Evolutionary conservation across 768 basidiomycete species (phyloP).

Genomic region (Podaxis sp.): DNA sequence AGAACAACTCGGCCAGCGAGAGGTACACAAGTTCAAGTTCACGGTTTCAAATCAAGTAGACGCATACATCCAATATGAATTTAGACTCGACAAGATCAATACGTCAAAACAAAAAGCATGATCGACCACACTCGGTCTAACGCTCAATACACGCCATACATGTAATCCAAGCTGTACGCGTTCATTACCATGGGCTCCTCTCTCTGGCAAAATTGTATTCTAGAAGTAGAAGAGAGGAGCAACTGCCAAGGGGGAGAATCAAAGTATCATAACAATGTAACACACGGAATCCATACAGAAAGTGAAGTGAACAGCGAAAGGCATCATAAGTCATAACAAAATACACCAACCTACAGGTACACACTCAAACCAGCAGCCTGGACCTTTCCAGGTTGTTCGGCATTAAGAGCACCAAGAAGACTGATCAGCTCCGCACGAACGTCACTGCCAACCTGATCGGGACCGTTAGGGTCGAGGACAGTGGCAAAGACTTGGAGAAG

Average conservation of each 20-base stretch:
- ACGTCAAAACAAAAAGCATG: slow-evolving; percentile 17
- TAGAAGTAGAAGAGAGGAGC: slow-evolving; percentile 11
- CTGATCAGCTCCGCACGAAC: slow-evolving; percentile 73
- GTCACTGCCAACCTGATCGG: slow-evolving; percentile 82
- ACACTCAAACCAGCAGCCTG: slow-evolving; percentile 72
- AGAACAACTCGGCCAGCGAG: slow-evolving; percentile 62
- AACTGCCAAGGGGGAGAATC: slow-evolving; percentile 10
- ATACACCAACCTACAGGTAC: slow-evolving; percentile 41
- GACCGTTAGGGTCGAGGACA: slow-evolving; percentile 73
- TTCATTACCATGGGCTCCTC: not conserved
- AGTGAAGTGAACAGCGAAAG: slow-evolving; percentile 17
- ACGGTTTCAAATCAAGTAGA: not conserved
- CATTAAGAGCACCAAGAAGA: slow-evolving; percentile 70
- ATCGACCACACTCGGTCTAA: not conserved
- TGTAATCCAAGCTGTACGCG: not conserved
- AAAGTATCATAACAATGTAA: slow-evolving; percentile 15
- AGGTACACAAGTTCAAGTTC: slow-evolving; percentile 15
- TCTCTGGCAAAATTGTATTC: slow-evolving; percentile 4
- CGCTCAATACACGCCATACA: no score
- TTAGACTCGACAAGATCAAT: slow-evolving; percentile 13
- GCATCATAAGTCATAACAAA: slow-evolving; percentile 16
- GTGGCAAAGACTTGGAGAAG: slow-evolving; percentile 77
- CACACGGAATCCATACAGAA: slow-evolving; percentile 16
- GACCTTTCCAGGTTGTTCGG: slow-evolving; percentile 74
- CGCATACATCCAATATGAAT: not conserved